phyloP scores from a whole-genome alignment of 78 protist species.

The Guillardia theta region DNA sequence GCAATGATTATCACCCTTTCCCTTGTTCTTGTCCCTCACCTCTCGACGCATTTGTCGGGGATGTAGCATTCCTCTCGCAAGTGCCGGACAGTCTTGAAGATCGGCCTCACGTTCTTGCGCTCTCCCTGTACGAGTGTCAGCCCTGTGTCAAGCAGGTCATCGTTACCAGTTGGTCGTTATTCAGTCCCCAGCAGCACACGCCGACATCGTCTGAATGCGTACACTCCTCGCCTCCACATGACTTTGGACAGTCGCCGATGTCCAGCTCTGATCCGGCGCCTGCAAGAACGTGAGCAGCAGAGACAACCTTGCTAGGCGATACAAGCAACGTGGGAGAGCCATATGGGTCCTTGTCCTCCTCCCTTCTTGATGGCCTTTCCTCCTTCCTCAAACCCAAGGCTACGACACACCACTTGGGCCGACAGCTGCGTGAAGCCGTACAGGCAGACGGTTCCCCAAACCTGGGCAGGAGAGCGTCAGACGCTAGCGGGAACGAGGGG shows the following conservation, averaged over 20 bases:
- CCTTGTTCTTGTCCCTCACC: background rate
- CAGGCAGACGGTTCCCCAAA: background rate
- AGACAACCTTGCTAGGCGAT: too few species aligned
- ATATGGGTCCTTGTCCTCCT: background rate
- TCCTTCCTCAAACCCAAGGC: background rate
- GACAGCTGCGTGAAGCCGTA: background rate
- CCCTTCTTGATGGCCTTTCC: background rate
- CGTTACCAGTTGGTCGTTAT: too few species aligned
- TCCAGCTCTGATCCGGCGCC: too few species aligned
- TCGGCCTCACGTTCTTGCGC: background rate
- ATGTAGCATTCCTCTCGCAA: background rate
- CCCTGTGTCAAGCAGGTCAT: too few species aligned
- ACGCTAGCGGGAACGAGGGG: too few species aligned
- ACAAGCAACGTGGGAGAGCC: background rate
- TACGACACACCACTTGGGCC: background rate
- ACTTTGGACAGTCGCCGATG: background rate
- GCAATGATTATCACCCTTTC: background rate
- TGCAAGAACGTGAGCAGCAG: too few species aligned
- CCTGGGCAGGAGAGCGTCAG: too few species aligned
- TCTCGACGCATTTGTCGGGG: background rate
- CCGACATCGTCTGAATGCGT: background rate
- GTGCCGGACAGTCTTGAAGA: background rate
- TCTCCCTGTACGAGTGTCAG: background rate
- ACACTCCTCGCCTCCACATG: background rate
- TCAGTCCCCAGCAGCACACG: background rate